Evolutionary conservation across 1,139 yeast genomes (phyloP).

Genomic region (Ashbya aceris): DNA sequence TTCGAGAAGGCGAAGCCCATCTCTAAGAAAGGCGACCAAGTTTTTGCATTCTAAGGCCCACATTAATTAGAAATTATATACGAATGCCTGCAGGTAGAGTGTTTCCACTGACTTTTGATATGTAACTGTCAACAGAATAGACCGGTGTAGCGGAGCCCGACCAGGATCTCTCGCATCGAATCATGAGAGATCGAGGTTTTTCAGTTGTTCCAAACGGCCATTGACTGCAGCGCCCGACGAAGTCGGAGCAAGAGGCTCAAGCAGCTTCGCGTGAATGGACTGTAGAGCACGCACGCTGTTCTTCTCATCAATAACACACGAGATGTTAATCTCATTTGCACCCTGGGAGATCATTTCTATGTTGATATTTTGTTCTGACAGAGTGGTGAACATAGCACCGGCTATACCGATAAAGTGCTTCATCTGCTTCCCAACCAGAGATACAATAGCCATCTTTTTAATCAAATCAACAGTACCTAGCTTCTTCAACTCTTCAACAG

Average conservation of each 20-base stretch:
- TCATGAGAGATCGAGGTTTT: slow-evolving; percentile 8
- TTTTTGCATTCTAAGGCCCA: slow-evolving; percentile 61
- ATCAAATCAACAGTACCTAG: slow-evolving; percentile 88
- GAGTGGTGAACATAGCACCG: slow-evolving; percentile 89
- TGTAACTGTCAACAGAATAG: too few relatives aligned
- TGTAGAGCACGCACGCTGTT: slow-evolving; percentile 81
- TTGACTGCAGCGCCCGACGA: slow-evolving; percentile 25
- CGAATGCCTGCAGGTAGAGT: too few relatives aligned
- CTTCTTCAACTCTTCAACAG: slow-evolving; percentile 64
- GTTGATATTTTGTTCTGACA: slow-evolving; percentile 86
- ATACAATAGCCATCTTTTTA: slow-evolving; percentile 78
- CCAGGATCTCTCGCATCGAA: background rate
- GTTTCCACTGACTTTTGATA: too few relatives aligned
- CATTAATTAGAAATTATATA: too few relatives aligned
- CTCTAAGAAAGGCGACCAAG: slow-evolving; percentile 86
- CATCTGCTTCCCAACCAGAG: slow-evolving; percentile 95
- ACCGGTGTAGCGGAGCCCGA: too few relatives aligned
- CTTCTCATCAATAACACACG: slow-evolving; percentile 80
- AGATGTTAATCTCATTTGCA: slow-evolving; percentile 92
- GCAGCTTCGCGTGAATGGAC: slow-evolving; percentile 70
- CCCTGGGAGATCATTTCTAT: slow-evolving; percentile 98
- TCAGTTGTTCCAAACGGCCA: slow-evolving; percentile 29
- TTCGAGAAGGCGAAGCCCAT: slow-evolving; percentile 84
- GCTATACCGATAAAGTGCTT: slow-evolving; percentile 95
- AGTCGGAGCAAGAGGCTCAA: slow-evolving; percentile 34